Base-by-base conservation (phyloP, 2,329 filamentous ascomycete species). In the Colletotrichum godetiae region DNA sequence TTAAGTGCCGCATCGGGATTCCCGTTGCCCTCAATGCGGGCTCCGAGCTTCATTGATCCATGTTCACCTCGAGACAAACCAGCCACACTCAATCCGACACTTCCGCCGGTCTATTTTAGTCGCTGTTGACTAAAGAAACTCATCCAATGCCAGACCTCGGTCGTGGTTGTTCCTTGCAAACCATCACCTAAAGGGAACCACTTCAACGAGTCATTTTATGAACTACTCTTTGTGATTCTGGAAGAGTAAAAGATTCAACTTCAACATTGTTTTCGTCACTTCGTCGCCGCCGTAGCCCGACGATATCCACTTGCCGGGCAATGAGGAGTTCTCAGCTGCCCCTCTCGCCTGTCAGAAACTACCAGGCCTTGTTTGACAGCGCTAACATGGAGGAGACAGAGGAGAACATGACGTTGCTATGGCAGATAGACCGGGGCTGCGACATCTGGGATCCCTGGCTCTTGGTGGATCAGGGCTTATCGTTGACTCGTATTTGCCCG, bases 401-500 rank as follows among this genome's bases (percentile, higher is more conserved):
- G 37, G 37, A 19, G 37, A 42, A 42, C 42, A 65, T 73, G 70
- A 73, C 67, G 70, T 73, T 70, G 35, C 27, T 46, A 27, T 53
- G 31, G 53, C 59, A 57, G 53, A 42, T 31, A 27, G 61, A 31
- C 60, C 67, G 56, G 53, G 60, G 42, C 59, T 56, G 57, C 31
- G 37, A 33, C 52, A 49, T 35, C 67, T 19, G 22, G 66, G 60
- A 65, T 24, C 70, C 65, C 67, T 70, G 55, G 46, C 37, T 15
- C 59, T 22, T 5, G 8, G 70, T 73, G 70, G 70, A 65, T 12
- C 60, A 60, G 8, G 33, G 24, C 53, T 63, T 70, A 65, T 70
- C 67, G 67, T 73, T 62, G 70, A 42, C 52, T 73, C 67, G 67
- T 73, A 58, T 72, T 56, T 53, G 68, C 42, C 42, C 42, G 63